Percentiles rank a stretch among this genome's conserved stretches.
Conservation (phyloP, 305 asterid species). For the Solanum hybrid region DNA sequence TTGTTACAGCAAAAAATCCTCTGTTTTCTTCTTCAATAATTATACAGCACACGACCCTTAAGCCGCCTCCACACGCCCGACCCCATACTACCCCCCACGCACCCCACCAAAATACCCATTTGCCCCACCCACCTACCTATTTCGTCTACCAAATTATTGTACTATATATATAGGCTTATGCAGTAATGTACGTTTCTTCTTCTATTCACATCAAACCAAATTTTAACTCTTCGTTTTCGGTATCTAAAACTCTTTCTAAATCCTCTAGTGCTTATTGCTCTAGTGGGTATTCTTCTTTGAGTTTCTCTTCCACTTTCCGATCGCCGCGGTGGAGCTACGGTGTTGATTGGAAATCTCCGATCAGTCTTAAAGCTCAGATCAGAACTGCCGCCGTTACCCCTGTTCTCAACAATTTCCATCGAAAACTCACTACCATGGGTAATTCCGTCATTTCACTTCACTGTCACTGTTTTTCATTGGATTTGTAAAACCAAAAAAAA, state of each 20-base stretch:
- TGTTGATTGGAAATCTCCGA: constrained; percentile 64
- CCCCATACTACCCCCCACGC: not conserved
- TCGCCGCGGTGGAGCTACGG: constrained; percentile 76
- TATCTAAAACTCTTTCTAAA: not conserved
- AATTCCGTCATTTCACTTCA: not conserved
- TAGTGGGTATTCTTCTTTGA: not conserved
- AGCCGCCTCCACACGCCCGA: not conserved
- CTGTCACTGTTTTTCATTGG: not conserved
- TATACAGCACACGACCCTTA: not conserved
- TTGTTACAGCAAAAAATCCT: not conserved
- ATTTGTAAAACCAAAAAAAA: not conserved
- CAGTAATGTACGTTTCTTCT: not conserved
- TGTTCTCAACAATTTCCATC: constrained; percentile 28
- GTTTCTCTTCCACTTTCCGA: constrained; percentile 17
- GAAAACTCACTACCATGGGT: constrained; percentile 73
- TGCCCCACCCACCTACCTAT: not conserved
- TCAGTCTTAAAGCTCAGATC: constrained; percentile 57
- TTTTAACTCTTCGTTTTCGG: not conserved
- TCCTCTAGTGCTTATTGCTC: not conserved
- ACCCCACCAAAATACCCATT: not conserved
- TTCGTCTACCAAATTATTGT: not conserved
- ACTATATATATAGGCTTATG: not conserved
- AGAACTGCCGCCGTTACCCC: constrained; percentile 35
- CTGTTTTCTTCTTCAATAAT: not conserved
- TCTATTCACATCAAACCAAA: not conserved